Conservation (phyloP, 2,329 filamentous ascomycete species). For the Ophiostoma sp. region DNA sequence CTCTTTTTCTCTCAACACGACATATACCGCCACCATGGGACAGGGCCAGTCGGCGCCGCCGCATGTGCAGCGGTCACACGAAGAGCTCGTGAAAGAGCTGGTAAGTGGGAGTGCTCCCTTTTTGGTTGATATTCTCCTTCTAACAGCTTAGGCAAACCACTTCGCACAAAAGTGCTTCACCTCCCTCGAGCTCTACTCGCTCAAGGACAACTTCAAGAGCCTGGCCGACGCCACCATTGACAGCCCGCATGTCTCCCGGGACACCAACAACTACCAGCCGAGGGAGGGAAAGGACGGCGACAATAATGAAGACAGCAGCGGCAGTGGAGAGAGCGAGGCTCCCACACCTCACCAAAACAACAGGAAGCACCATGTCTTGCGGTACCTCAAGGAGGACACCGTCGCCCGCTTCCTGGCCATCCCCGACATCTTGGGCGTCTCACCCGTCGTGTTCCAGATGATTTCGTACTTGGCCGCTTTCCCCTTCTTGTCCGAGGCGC, state of each 20-base stretch:
- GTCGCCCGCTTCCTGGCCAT: conserved; percentile 71
- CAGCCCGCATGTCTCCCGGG: background rate
- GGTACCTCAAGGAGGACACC: conserved; percentile 70
- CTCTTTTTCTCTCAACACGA: background rate
- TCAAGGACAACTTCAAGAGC: conserved; percentile 70
- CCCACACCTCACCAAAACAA: background rate
- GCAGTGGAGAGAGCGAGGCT: too few relatives aligned
- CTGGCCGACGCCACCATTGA: conserved; percentile 55
- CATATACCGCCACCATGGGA: conserved; percentile 44
- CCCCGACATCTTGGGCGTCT: conserved; percentile 67
- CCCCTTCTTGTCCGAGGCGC: conserved; percentile 69
- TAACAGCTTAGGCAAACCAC: conserved; percentile 50
- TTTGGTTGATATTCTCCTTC: background rate
- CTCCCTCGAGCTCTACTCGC: conserved; percentile 69
- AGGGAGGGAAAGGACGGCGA: background rate
- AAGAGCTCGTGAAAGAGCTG: conserved; percentile 53
- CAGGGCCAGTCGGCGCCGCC: conserved; percentile 52
- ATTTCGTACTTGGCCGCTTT: conserved; percentile 71
- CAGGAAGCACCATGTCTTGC: conserved; percentile 44
- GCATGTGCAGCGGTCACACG: conserved; percentile 48
- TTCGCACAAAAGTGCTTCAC: conserved; percentile 72
- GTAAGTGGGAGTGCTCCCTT: conserved; percentile 40
- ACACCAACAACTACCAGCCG: background rate
- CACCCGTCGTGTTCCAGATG: conserved; percentile 70
- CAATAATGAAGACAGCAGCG: background rate